Conservation (phyloP, 805 yeast species). For the Brettanomyces naardenensis region DNA sequence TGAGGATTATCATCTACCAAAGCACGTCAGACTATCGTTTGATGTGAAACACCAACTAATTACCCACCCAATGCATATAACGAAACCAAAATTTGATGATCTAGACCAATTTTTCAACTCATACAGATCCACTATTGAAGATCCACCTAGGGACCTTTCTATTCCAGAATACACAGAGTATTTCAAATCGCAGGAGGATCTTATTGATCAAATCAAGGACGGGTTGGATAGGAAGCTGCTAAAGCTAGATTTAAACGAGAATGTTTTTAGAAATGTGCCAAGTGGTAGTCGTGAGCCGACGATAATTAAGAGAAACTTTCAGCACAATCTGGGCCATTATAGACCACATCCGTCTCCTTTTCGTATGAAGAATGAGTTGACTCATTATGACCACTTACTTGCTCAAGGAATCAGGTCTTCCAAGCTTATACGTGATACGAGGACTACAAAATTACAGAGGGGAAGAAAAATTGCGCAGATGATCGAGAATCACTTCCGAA, state of each 20-base stretch:
- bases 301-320: conserved; percentile 26
- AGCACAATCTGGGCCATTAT: conserved; percentile 21
- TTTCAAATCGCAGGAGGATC: conserved; percentile 41
- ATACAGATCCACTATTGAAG: conserved; percentile 51
- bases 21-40: conserved; percentile 25
- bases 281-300: conserved; percentile 33
- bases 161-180: conserved; percentile 53
- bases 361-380: conserved; percentile 27
- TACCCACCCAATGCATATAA: conserved; percentile 53
- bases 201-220: conserved; percentile 35
- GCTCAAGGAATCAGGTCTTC: conserved; percentile 71
- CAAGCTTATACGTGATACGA: conserved; percentile 56
- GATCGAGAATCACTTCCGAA: conserved; percentile 81
- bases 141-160: conserved; percentile 36
- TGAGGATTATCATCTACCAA: conserved; percentile 16
- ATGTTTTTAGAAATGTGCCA: conserved; percentile 38
- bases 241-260: conserved; percentile 35
- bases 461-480: conserved; percentile 69
- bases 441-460: conserved; percentile 56
- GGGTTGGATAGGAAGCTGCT: conserved; percentile 39
- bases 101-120: conserved; percentile 44
- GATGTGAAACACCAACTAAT: conserved; percentile 38
- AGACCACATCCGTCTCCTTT: conserved; percentile 36
- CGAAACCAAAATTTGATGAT: conserved; percentile 34
- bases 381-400: conserved; percentile 66